Evolutionary conservation across 1,284 basidiomycete genomes (phyloP).

Genomic region (Ganoderma leucocontextum): DNA sequence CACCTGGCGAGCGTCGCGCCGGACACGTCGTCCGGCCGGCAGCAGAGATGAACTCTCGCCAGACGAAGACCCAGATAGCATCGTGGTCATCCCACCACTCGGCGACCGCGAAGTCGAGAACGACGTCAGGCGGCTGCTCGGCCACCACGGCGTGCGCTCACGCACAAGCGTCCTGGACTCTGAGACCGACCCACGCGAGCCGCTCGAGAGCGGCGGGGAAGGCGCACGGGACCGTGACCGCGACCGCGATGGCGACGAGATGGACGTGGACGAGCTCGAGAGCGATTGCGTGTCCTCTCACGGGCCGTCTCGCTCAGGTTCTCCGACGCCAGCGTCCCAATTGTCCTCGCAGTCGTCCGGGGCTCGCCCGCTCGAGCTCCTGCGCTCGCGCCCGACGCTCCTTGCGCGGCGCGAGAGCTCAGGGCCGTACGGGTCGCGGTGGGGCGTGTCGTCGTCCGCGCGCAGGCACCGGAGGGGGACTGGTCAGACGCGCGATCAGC

Average conservation of each 20-base stretch:
- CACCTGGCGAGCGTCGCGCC: constrained; percentile 30
- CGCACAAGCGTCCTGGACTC: constrained; percentile 29
- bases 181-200: constrained; percentile 45
- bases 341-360: constrained; percentile 33
- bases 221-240: constrained; percentile 34
- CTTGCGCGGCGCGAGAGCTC: constrained; percentile 37
- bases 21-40: constrained; percentile 22
- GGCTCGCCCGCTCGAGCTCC: constrained; percentile 32
- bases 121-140: constrained; percentile 64
- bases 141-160: constrained; percentile 49
- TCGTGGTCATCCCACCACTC: constrained; percentile 62
- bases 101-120: constrained; percentile 68
- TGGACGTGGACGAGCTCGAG: constrained; percentile 54
- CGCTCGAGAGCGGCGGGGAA: constrained; percentile 26
- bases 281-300: constrained; percentile 54
- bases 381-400: constrained; percentile 33
- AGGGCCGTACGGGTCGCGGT: constrained; percentile 32
- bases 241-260: constrained; percentile 41
- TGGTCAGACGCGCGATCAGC: constrained; percentile 17
- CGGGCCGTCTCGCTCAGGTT: constrained; percentile 54
- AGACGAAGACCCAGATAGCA: constrained; percentile 48
- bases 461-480: constrained; percentile 42
- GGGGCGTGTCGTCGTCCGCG: constrained; percentile 21
- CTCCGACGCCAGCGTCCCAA: constrained; percentile 49
- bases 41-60: constrained; percentile 32